Conservation (phyloP, 202 grass and related monocot genomes). For the Carex sylvatica region DNA sequence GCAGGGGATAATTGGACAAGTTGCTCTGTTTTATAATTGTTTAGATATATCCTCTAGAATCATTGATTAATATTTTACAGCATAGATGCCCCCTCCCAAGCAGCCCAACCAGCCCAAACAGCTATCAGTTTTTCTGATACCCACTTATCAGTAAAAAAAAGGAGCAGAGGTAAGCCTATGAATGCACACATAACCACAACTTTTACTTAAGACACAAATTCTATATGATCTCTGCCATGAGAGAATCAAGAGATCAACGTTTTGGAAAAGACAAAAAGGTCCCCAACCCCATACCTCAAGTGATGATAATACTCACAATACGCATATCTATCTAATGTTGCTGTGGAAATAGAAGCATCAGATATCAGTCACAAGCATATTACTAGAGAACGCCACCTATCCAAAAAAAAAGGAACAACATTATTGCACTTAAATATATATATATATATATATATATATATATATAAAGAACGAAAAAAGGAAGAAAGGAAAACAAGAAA, state of each 20-base stretch:
- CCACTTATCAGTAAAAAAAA: neutral
- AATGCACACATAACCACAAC: neutral
- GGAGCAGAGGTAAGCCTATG: neutral
- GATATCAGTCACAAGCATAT: slow-evolving; percentile 45
- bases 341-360: slow-evolving; percentile 12
- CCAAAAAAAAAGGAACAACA: neutral
- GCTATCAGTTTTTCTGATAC: neutral
- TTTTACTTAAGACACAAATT: neutral
- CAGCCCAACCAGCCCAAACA: neutral
- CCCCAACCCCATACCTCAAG: neutral
- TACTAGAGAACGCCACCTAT: slow-evolving; percentile 34
- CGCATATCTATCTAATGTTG: neutral
- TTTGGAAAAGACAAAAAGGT: neutral
- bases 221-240: neutral
- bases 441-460: neutral
- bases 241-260: neutral
- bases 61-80: neutral
- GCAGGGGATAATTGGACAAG: neutral
- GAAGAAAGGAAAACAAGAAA: neutral
- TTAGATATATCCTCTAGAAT: neutral
- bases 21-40: neutral
- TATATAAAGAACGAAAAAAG: neutral
- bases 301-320: neutral
- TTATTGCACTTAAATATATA: neutral
- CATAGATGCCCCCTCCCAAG: neutral